Conservation (phyloP, 768 basidiomycete genomes). For the Leucocoprinus leucothites region DNA sequence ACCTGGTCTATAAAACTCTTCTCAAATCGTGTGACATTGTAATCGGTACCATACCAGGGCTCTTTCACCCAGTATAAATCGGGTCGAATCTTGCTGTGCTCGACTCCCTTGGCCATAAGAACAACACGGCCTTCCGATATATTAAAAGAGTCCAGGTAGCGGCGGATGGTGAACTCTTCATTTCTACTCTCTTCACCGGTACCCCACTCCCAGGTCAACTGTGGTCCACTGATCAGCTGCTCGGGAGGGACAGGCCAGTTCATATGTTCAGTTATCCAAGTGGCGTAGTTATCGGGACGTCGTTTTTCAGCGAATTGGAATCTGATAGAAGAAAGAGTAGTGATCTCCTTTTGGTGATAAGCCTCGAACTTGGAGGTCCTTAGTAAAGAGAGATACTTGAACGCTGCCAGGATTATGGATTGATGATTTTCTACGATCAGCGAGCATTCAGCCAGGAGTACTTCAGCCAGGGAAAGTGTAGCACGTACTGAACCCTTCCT, state of each 20-base stretch:
- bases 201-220: slow-evolving; percentile 74
- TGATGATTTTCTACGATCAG: slow-evolving; percentile 69
- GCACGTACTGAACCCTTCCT: slow-evolving; percentile 72
- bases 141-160: slow-evolving; percentile 58
- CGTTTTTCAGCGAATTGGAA: slow-evolving; percentile 90
- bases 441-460: not conserved
- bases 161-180: slow-evolving; percentile 50
- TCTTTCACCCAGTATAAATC: slow-evolving; percentile 65
- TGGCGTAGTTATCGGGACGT: slow-evolving; percentile 76
- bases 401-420: slow-evolving; percentile 61
- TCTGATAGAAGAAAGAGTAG: slow-evolving; percentile 63
- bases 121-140: slow-evolving; percentile 64
- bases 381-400: slow-evolving; percentile 77
- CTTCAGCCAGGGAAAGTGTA: not conserved
- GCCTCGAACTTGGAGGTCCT: slow-evolving; percentile 55
- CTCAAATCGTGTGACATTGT: slow-evolving; percentile 70
- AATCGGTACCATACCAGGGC: slow-evolving; percentile 91
- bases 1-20: slow-evolving; percentile 56
- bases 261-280: slow-evolving; percentile 72
- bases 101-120: slow-evolving; percentile 76
- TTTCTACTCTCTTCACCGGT: slow-evolving; percentile 33
- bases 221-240: slow-evolving; percentile 66
- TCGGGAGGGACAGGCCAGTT: slow-evolving; percentile 80
- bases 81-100: slow-evolving; percentile 46
- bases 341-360: slow-evolving; percentile 77